A percentile compares a stretch with the other conserved stretches of the same genome.
Conservation (phyloP, 768 basidiomycete genomes). For the Lactarius hatsudake region DNA sequence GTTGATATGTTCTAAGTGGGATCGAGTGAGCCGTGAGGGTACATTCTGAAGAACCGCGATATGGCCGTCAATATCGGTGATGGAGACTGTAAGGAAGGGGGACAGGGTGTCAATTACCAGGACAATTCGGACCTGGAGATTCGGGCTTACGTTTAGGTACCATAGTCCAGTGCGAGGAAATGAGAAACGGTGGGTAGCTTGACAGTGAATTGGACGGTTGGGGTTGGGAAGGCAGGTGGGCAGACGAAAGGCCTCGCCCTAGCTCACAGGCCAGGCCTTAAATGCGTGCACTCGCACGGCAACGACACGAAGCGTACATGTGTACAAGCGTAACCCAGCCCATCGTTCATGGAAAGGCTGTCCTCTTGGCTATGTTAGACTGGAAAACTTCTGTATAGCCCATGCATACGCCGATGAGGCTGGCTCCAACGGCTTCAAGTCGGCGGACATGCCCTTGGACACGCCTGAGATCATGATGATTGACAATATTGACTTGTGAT, state of each 20-base stretch:
- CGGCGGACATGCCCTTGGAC: no score
- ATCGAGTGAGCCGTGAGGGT: neutral
- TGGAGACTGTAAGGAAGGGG: neutral
- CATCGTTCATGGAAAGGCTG: no score
- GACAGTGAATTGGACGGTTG: neutral
- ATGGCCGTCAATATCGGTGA: neutral
- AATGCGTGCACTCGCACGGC: no score
- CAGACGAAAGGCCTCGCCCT: neutral
- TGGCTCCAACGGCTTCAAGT: no score
- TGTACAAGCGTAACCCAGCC: no score
- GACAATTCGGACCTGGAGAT: neutral
- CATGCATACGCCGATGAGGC: no score
- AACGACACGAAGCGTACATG: no score
- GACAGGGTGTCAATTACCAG: neutral
- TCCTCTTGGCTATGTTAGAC: no score
- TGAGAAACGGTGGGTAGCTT: neutral
- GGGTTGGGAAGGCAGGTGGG: neutral
- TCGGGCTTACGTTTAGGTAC: neutral
- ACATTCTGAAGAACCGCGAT: neutral
- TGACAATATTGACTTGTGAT: no score
- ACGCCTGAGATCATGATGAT: no score
- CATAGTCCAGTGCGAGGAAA: neutral
- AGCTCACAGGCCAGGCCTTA: no score
- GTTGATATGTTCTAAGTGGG: neutral
- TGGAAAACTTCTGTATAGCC: no score